These are phyloP conservation scores for Trichoderma koningii DNA, from an alignment of 2,329 filamentous ascomycete genomes.

Conservation along the genomic window DNA sequence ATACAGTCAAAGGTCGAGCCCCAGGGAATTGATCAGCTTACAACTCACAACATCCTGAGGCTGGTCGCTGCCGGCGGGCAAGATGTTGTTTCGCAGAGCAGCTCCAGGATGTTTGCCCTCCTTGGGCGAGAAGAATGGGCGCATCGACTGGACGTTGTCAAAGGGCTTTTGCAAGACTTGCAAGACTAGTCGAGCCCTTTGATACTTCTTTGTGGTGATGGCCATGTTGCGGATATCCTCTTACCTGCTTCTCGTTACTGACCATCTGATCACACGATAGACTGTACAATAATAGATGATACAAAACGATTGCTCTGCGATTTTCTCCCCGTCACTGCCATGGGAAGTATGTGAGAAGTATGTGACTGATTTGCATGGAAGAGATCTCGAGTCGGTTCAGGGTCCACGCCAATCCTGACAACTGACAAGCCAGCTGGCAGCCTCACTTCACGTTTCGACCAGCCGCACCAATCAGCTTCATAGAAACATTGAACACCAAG, in stretches of 20 bases:
- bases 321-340: background rate
- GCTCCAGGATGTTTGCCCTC: slow-evolving; percentile 38
- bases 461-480: too few species aligned
- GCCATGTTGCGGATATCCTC: background rate
- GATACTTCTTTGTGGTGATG: background rate
- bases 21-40: slow-evolving; percentile 28
- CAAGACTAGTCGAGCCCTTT: background rate
- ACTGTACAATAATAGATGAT: slow-evolving; percentile 1
- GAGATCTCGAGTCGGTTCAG: background rate
- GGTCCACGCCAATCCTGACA: background rate
- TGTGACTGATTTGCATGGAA: too few species aligned
- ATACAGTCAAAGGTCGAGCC: slow-evolving; percentile 29
- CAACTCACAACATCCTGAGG: slow-evolving; percentile 38
- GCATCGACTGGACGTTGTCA: slow-evolving; percentile 34
- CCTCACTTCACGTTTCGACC: background rate
- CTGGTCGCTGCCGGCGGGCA: slow-evolving; percentile 39
- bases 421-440: background rate
- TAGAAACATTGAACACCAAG: background rate
- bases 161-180: slow-evolving; percentile 30
- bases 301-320: background rate
- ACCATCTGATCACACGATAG: background rate
- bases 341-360: background rate
- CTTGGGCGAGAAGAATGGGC: slow-evolving; percentile 43
- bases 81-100: slow-evolving; percentile 36
- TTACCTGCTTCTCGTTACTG: background rate